Percentiles rank a stretch among this genome's conserved stretches.
phyloP scores from a whole-genome alignment of 2,329 filamentous ascomycete species.

The Fusarium sp. region DNA sequence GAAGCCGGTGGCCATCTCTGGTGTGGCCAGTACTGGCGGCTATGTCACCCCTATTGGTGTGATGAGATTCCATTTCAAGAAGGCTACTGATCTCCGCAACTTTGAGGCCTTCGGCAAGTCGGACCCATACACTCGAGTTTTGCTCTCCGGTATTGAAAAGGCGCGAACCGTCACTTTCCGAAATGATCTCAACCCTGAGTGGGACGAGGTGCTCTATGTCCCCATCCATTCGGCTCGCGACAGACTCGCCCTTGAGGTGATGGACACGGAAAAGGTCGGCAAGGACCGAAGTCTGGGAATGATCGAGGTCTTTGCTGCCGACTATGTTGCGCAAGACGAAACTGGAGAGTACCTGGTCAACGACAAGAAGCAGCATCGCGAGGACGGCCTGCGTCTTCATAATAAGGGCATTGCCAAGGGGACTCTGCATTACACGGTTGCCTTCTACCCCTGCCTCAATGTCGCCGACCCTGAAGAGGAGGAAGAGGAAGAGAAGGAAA shows the following conservation, averaged over 20 bases:
- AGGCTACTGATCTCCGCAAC: slow-evolving; percentile 85
- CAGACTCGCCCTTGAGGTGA: slow-evolving; percentile 88
- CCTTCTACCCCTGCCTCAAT: slow-evolving; percentile 92
- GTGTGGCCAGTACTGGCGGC: slow-evolving; percentile 82
- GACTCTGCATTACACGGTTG: slow-evolving; percentile 79
- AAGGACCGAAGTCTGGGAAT: slow-evolving; percentile 90
- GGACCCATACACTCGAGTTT: slow-evolving; percentile 89
- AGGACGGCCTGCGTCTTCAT: slow-evolving; percentile 78
- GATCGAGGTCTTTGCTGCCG: slow-evolving; percentile 78
- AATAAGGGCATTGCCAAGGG: slow-evolving; percentile 82
- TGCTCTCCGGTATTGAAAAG: slow-evolving; percentile 91
- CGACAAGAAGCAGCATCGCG: slow-evolving; percentile 76
- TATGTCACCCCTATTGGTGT: slow-evolving; percentile 96
- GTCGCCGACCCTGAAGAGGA: slow-evolving; percentile 91
- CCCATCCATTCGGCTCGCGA: slow-evolving; percentile 88
- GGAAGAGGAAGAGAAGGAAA: slow-evolving; percentile 63
- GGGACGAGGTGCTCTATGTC: slow-evolving; percentile 95
- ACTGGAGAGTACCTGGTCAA: slow-evolving; percentile 83
- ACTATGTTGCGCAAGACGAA: slow-evolving; percentile 83
- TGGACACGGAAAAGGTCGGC: slow-evolving; percentile 94
- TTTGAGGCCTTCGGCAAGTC: slow-evolving; percentile 97
- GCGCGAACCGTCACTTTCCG: slow-evolving; percentile 93
- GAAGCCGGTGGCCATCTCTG: slow-evolving; percentile 92
- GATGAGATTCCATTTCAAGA: slow-evolving; percentile 91
- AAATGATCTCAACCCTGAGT: slow-evolving; percentile 95